Evolutionary conservation across 441 rosid species (phyloP).

Genomic region (Jatropha multifida): DNA sequence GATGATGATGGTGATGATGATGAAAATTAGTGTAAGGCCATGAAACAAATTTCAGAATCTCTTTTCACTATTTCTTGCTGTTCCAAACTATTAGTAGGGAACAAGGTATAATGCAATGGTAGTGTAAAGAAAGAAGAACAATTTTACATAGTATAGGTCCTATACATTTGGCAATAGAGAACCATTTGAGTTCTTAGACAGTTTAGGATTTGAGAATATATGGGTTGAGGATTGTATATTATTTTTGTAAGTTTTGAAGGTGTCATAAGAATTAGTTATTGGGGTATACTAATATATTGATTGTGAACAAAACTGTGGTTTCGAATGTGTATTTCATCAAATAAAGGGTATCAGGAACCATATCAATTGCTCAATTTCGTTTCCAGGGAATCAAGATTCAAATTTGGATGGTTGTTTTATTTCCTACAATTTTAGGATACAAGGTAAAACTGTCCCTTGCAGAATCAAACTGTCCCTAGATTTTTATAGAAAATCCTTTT

Average conservation of each 20-base stretch:
- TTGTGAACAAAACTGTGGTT: conserved; percentile 24
- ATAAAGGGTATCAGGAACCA: conserved; percentile 14
- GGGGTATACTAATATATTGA: conserved; percentile 45
- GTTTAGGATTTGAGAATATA: conserved; percentile 60
- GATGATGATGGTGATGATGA: conserved; percentile 32
- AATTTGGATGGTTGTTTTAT: neutral
- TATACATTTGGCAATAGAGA: conserved; percentile 50
- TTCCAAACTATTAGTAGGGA: conserved; percentile 31
- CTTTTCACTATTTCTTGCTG: conserved; percentile 38
- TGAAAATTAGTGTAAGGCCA: neutral
- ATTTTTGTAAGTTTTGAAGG: conserved; percentile 69
- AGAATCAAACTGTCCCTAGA: too few relatives aligned
- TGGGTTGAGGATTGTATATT: conserved; percentile 72
- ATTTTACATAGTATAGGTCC: conserved; percentile 58
- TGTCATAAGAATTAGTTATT: conserved; percentile 36
- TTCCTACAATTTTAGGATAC: neutral
- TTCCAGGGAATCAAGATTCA: neutral
- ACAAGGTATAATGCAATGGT: conserved; percentile 39
- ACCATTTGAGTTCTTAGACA: conserved; percentile 56
- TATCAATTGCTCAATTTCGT: conserved; percentile 4
- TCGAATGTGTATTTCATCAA: conserved; percentile 26
- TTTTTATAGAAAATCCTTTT: neutral
- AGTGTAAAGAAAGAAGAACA: conserved; percentile 49
- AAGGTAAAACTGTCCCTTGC: neutral
- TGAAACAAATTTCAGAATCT: conserved; percentile 14